Base-by-base conservation (phyloP, 2,329 filamentous ascomycete species). In the Aspergillus sp. region DNA sequence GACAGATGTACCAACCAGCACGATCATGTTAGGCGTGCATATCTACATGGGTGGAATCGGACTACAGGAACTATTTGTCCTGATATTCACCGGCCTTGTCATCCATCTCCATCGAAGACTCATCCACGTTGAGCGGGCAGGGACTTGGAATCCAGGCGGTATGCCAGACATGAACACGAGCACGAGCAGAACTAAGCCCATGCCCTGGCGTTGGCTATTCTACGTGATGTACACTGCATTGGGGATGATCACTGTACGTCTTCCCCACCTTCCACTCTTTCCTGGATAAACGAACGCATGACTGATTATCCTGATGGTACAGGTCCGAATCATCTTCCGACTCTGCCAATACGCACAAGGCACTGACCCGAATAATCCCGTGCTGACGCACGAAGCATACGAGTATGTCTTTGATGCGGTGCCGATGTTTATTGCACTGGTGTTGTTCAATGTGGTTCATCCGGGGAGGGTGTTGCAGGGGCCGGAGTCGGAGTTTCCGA, bases 371-470 rank as follows among this genome's bases (percentile, higher is more conserved):
- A 89, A 88, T 70, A 86, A 90, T 67, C 74, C 87, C 38, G 80
- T 90, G 57, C 79, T 89, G 7, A 89, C 88, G 65, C 80, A 90
- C 58, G 83, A 89, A 64, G 77, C 68, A 3, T 88, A 84, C 68
- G 78, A 81, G 25, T 83, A 82, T 57, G 70, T 70, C 1, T 80
- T 78, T 57, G 85, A 88, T 68, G 83, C 83, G 0, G 70, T 82
- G 1, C 84, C 85, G 1, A 87, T 88, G 81, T 73, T 83, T 41
- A 50, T 86, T 13, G 73, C 80, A 27, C 60, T 82, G 64, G 19
- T 76, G 3, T 60, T 79, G 10, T 69, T 82, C 51, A 81, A 81
- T 62, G 25, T 79, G 2, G 64, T 81, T 30, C 82, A 85, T 68
- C 83, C 83, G 0, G 83, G 82, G 0, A 72, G 73, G 2, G 70